Percentiles rank a stretch among this genome's conserved stretches.
Evolutionary conservation across 2,329 filamentous ascomycete species (phyloP).

Genomic region (Lachnum nothofagi): DNA sequence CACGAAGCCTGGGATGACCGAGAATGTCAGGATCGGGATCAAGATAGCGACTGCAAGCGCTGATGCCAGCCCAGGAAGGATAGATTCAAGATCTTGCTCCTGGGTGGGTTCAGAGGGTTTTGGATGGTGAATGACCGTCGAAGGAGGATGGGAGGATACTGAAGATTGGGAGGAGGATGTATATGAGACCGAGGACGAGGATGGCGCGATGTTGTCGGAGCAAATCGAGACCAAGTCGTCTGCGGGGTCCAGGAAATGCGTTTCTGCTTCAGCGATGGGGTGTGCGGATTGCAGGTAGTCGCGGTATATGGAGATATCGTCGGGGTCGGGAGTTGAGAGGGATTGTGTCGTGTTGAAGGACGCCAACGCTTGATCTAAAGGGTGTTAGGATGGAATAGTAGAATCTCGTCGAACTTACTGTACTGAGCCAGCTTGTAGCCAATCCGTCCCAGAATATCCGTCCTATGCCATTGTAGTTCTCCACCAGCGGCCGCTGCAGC

Average conservation of each 20-base stretch:
- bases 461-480: slow-evolving; percentile 56
- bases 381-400: not conserved
- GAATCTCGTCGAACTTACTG: slow-evolving; percentile 42
- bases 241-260: slow-evolving; percentile 29
- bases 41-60: slow-evolving; percentile 50
- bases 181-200: slow-evolving; percentile 1
- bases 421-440: slow-evolving; percentile 64
- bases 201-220: slow-evolving; percentile 11
- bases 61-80: slow-evolving; percentile 34
- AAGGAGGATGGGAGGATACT: not conserved
- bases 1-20: slow-evolving; percentile 50
- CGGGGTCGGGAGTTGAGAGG: slow-evolving; percentile 43
- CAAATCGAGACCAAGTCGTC: slow-evolving; percentile 30
- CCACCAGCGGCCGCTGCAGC: slow-evolving; percentile 46
- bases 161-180: slow-evolving; percentile 1
- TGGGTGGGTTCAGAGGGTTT: slow-evolving; percentile 13
- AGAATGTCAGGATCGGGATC: slow-evolving; percentile 54
- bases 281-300: slow-evolving; percentile 50
- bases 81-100: slow-evolving; percentile 25
- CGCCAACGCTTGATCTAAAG: slow-evolving; percentile 51
- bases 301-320: slow-evolving; percentile 50
- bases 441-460: slow-evolving; percentile 56
- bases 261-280: slow-evolving; percentile 54
- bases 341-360: slow-evolving; percentile 52
- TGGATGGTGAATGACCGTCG: not conserved